phyloP scores from a whole-genome alignment of 345 rosid species.

The Camelina hispida region DNA sequence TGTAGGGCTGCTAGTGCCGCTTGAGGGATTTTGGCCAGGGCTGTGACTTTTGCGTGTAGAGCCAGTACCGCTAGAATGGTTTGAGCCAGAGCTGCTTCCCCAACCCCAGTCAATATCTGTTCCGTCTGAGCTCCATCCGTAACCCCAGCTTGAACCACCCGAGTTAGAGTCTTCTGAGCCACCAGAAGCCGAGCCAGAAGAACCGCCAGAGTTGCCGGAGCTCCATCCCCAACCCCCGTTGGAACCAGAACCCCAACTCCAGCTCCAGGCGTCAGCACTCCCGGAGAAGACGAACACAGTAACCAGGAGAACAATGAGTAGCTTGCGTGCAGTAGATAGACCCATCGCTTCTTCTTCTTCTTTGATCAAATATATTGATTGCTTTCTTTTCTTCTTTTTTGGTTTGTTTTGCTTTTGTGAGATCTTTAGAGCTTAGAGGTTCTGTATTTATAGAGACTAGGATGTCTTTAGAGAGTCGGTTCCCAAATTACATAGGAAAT shows the following conservation, averaged over 20 bases:
- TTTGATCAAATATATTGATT: too few species aligned
- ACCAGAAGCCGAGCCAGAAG: background rate
- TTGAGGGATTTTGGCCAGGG: background rate
- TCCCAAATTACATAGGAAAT: too few species aligned
- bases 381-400: too few species aligned
- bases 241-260: constrained; percentile 26
- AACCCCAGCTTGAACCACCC: constrained; percentile 19
- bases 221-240: constrained; percentile 29
- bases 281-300: constrained; percentile 9
- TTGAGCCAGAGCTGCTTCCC: constrained; percentile 14
- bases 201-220: constrained; percentile 4
- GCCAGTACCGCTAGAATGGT: constrained; percentile 19
- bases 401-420: too few species aligned
- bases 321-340: background rate
- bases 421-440: too few species aligned
- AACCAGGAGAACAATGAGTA: constrained; percentile 19
- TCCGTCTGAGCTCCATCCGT: constrained; percentile 22
- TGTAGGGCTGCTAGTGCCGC: background rate
- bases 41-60: background rate
- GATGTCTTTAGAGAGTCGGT: too few species aligned
- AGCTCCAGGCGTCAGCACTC: constrained; percentile 21
- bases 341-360: constrained; percentile 12
- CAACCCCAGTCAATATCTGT: constrained; percentile 16
- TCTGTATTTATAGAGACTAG: too few species aligned
- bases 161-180: constrained; percentile 10